A percentile compares a stretch with the other conserved stretches of the same genome.
These are phyloP conservation scores for Naegleria lovaniensis DNA, from an alignment of 208 protist species.

Conservation along the genomic window DNA sequence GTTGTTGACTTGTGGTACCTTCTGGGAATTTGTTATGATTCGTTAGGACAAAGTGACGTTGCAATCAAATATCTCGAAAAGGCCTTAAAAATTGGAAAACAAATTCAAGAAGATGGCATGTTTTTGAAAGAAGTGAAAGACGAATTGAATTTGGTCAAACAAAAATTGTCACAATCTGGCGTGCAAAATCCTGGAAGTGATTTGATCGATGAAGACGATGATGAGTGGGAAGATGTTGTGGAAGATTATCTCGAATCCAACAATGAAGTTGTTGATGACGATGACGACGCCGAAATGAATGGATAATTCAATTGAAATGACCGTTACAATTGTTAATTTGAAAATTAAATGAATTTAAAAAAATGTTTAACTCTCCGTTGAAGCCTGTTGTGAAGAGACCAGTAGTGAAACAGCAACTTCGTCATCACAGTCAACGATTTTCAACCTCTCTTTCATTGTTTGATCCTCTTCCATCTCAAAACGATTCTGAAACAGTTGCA, in stretches of 20 bases:
- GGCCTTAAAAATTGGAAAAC: background rate
- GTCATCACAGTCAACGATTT: no score
- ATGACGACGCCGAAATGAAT: constrained; percentile 7
- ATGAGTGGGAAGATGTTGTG: background rate
- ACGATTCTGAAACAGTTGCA: no score
- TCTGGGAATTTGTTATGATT: background rate
- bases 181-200: background rate
- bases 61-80: background rate
- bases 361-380: background rate
- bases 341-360: background rate
- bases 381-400: background rate
- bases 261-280: background rate
- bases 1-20: constrained; percentile 5
- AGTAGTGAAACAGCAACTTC: no score
- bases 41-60: background rate
- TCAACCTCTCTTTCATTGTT: no score
- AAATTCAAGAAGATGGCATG: background rate
- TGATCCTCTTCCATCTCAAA: no score
- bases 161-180: background rate
- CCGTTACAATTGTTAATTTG: background rate
- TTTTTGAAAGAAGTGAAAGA: background rate
- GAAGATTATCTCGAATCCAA: background rate
- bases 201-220: background rate
- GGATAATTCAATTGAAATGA: background rate
- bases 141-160: background rate